Evolutionary conservation across 148 eudicot genomes (phyloP).

Genomic region (Nepenthes mirabilis): DNA sequence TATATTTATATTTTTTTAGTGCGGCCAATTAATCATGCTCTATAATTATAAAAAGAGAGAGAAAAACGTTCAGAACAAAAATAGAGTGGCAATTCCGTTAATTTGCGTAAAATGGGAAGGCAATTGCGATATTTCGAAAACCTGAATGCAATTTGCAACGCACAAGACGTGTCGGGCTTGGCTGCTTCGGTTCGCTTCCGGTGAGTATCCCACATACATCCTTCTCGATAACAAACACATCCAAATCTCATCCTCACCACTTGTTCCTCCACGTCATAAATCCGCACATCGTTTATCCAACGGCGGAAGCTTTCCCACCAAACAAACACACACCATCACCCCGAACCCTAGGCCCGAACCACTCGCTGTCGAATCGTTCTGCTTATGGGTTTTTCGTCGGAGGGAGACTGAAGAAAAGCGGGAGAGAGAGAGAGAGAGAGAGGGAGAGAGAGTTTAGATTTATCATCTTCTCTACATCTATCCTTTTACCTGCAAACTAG

Average conservation of each 20-base stretch:
- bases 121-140: no score
- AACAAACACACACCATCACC: slow-evolving; percentile 10
- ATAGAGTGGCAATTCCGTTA: no score
- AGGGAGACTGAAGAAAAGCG: no score
- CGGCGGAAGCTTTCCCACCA: slow-evolving; percentile 26
- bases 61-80: no score
- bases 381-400: no score
- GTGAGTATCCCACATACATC: not conserved
- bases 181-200: no score
- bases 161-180: no score
- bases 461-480: not conserved
- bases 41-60: no score
- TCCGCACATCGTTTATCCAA: slow-evolving; percentile 30
- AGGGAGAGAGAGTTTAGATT: slow-evolving; percentile 11
- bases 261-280: slow-evolving; percentile 51
- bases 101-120: no score
- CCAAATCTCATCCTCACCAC: slow-evolving; percentile 30
- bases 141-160: no score
- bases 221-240: slow-evolving; percentile 54
- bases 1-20: no score
- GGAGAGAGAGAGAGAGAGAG: slow-evolving; percentile 14
- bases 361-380: not conserved
- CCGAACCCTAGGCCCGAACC: slow-evolving; percentile 25
- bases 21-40: no score
- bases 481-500: slow-evolving; percentile 10